Evolutionary conservation across 2,329 filamentous ascomycete genomes (phyloP).

Genomic region (Pezicula rhizophila): DNA sequence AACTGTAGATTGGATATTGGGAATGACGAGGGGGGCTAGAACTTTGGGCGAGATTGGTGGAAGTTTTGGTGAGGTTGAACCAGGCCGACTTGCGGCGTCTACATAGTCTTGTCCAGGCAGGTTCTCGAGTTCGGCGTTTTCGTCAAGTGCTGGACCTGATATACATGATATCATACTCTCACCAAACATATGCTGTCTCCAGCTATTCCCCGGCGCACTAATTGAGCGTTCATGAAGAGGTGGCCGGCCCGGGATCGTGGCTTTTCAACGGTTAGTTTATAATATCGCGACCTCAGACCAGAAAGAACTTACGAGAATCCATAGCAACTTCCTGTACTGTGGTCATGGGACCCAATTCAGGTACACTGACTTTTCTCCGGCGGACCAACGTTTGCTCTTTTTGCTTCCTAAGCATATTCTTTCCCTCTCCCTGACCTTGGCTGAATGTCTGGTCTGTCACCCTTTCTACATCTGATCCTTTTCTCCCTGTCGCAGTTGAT

Average conservation of each 20-base stretch:
- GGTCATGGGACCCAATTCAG: conserved; percentile 61
- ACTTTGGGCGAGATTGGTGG: conserved; percentile 47
- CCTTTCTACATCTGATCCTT: conserved; percentile 41
- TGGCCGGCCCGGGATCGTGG: conserved; percentile 61
- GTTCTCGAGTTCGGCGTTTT: conserved; percentile 27
- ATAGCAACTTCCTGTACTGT: conserved; percentile 62
- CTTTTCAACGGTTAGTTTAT: conserved; percentile 29
- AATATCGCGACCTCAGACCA: background rate
- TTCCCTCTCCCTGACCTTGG: conserved; percentile 29
- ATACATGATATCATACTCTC: conserved; percentile 27
- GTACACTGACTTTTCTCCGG: conserved; percentile 57
- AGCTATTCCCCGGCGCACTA: conserved; percentile 49
- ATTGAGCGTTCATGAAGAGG: conserved; percentile 59
- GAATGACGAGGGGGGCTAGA: conserved; percentile 53
- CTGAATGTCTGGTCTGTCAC: conserved; percentile 34
- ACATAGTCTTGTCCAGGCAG: conserved; percentile 2
- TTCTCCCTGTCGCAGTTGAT: conserved; percentile 31
- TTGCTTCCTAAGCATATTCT: conserved; percentile 41
- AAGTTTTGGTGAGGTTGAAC: conserved; percentile 24
- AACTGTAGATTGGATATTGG: conserved; percentile 18
- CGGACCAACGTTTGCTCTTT: conserved; percentile 52
- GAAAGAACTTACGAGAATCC: conserved; percentile 57
- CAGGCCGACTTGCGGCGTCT: background rate
- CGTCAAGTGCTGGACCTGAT: conserved; percentile 28
- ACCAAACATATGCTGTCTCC: conserved; percentile 38